phyloP scores from a whole-genome alignment of 192 early-diverging fungal species.

The Backusella tarrabulga region DNA sequence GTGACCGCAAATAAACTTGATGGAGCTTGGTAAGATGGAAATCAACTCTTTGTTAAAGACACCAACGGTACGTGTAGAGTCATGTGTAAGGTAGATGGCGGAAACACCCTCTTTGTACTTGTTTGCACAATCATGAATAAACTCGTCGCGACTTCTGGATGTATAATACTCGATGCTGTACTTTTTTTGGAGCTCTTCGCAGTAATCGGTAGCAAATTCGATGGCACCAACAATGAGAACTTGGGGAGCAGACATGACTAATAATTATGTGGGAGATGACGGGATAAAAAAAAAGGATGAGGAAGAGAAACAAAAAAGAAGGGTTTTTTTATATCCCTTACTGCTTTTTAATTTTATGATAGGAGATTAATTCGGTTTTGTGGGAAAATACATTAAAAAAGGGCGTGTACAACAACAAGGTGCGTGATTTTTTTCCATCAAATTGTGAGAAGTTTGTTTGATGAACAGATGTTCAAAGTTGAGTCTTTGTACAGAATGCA shows the following conservation, averaged over 20 bases:
- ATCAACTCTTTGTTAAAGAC: slow-evolving; percentile 36
- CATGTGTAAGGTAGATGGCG: slow-evolving; percentile 17
- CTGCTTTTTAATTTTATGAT: background rate
- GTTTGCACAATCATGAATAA: slow-evolving; percentile 24
- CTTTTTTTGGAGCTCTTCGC: slow-evolving; percentile 15
- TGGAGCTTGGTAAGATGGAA: slow-evolving; percentile 17
- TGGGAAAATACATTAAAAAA: background rate
- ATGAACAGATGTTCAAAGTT: background rate
- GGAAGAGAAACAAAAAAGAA: background rate
- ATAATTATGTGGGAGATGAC: background rate
- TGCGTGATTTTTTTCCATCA: background rate
- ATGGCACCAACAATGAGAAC: slow-evolving; percentile 24
- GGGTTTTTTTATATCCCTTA: background rate
- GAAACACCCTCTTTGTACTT: slow-evolving; percentile 27
- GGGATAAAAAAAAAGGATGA: background rate
- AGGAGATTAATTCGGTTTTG: background rate
- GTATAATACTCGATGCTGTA: slow-evolving; percentile 17
- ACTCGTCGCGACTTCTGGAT: slow-evolving; percentile 20
- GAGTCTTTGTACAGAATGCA: background rate
- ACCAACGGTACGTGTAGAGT: slow-evolving; percentile 21
- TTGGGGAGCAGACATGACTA: background rate
- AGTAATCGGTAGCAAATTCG: slow-evolving; percentile 20
- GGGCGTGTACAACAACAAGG: background rate
- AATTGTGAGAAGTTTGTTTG: background rate
- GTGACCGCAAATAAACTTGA: slow-evolving; percentile 24